Percentiles rank a stretch among this genome's conserved stretches.
Evolutionary conservation across 192 early-diverging fungal species (phyloP).

Genomic region (Backusella psychrophila): DNA sequence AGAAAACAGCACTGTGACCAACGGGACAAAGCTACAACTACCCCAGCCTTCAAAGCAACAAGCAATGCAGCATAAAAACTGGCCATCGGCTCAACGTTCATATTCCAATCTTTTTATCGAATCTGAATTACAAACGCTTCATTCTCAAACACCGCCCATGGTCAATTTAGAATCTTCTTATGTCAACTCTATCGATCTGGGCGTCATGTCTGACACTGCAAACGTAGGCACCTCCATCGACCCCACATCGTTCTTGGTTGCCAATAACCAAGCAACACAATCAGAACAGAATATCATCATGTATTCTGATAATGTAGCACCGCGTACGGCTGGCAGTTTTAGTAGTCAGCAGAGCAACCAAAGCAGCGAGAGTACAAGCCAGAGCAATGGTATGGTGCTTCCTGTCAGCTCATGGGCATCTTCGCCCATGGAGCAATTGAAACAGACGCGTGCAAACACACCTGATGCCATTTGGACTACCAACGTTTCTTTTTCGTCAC

Average conservation of each 20-base stretch:
- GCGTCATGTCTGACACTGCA: not conserved
- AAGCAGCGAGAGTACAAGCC: not conserved
- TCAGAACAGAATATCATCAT: not conserved
- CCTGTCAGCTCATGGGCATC: not conserved
- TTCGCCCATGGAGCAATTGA: not conserved
- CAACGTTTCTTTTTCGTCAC: not conserved
- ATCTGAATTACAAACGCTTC: constrained; percentile 8
- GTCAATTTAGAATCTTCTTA: not conserved
- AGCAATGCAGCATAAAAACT: not conserved
- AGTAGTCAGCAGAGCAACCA: not conserved
- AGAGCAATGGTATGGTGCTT: not conserved
- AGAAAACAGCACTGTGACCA: not conserved
- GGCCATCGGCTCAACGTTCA: not conserved
- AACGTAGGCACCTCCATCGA: not conserved
- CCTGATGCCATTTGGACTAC: not conserved
- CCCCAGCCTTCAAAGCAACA: not conserved
- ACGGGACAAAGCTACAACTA: not conserved
- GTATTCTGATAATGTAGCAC: not conserved
- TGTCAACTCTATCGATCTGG: not conserved
- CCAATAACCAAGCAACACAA: not conserved
- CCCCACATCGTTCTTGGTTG: not conserved
- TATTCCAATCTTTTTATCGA: not conserved
- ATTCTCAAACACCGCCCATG: not conserved
- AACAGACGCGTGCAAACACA: not conserved
- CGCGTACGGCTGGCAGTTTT: not conserved